phyloP scores from a whole-genome alignment of 352 stramenopile genomes.

The Thalassiosira gravida region DNA sequence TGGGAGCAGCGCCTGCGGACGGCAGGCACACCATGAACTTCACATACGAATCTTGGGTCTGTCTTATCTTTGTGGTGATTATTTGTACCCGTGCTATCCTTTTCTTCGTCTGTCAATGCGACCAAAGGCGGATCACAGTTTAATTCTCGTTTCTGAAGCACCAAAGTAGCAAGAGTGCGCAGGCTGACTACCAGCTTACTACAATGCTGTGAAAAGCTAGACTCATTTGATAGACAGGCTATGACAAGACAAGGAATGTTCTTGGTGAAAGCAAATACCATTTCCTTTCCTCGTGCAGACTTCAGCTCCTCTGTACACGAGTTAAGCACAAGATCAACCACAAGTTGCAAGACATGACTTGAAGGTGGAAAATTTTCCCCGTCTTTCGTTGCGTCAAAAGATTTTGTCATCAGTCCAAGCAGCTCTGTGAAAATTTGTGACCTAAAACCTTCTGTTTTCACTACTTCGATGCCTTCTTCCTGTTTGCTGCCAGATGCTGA shows the following conservation, averaged over 20 bases:
- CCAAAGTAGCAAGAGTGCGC: constrained; percentile 48
- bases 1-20: constrained; percentile 72
- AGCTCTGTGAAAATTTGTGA: constrained; percentile 56
- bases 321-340: constrained; percentile 62
- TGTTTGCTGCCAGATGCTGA: constrained; percentile 14
- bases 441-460: constrained; percentile 50
- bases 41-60: constrained; percentile 77
- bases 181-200: constrained; percentile 53
- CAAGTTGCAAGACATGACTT: constrained; percentile 56
- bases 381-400: constrained; percentile 21
- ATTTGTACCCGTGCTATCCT: constrained; percentile 18
- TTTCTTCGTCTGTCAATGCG: constrained; percentile 30
- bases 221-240: constrained; percentile 40
- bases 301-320: constrained; percentile 57
- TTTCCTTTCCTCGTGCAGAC: constrained; percentile 52
- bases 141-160: constrained; percentile 53
- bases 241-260: constrained; percentile 47
- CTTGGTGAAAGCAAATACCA: constrained; percentile 53
- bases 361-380: constrained; percentile 32
- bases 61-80: constrained; percentile 70
- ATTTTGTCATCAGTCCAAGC: constrained; percentile 38
- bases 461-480: constrained; percentile 31
- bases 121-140: constrained; percentile 14
- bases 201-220: constrained; percentile 29
- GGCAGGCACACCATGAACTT: constrained; percentile 74